A percentile compares a stretch with the other conserved stretches of the same genome.
phyloP scores from a whole-genome alignment of 306 rosid genomes.

The Argentina anserina region DNA sequence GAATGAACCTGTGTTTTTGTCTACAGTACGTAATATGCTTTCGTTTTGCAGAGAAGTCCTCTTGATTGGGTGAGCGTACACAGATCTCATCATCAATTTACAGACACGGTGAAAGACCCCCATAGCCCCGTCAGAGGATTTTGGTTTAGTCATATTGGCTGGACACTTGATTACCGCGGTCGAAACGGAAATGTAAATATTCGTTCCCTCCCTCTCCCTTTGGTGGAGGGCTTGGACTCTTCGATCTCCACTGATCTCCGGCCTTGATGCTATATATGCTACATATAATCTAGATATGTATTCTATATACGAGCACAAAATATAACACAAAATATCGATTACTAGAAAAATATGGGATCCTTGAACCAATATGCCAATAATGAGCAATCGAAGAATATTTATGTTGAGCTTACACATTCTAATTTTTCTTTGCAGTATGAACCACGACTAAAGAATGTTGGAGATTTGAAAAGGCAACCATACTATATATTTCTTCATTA shows the following conservation, averaged over 20 bases:
- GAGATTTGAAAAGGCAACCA: slow-evolving; percentile 65
- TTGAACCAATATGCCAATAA: neutral
- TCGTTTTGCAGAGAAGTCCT: slow-evolving; percentile 65
- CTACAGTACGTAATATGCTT: neutral
- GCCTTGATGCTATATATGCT: neutral
- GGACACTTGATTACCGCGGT: slow-evolving; percentile 64
- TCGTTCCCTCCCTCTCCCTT: neutral
- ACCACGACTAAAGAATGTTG: slow-evolving; percentile 50
- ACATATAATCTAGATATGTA: neutral
- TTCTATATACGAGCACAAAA: neutral
- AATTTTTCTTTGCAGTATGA: slow-evolving; percentile 51
- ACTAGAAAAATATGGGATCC: neutral
- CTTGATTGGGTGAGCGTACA: slow-evolving; percentile 94
- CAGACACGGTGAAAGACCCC: slow-evolving; percentile 78
- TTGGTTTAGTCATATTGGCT: slow-evolving; percentile 86
- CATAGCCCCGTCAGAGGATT: slow-evolving; percentile 87
- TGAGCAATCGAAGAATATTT: neutral
- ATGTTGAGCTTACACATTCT: neutral
- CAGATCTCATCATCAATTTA: slow-evolving; percentile 77
- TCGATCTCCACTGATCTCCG: neutral
- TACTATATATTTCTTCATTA: slow-evolving; percentile 59
- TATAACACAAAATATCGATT: neutral
- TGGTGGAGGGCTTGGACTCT: no score
- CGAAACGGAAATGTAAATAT: slow-evolving; percentile 45
- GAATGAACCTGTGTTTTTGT: no score